Evolutionary conservation across 331 rosid genomes (phyloP).

Genomic region (Saraca asoca): DNA sequence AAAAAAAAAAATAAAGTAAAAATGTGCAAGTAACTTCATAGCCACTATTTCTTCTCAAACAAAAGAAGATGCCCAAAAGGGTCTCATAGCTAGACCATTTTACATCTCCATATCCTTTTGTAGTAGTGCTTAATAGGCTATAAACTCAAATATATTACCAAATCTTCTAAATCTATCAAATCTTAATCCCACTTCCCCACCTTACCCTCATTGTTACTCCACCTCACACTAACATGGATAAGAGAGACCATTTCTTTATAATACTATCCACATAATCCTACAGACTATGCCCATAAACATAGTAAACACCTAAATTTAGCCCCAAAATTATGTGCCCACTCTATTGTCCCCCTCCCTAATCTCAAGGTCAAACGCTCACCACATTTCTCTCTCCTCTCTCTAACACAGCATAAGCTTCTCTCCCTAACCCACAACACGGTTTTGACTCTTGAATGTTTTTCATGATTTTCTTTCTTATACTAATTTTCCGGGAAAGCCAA

Average conservation of each 20-base stretch:
- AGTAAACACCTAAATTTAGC: conserved; percentile 51
- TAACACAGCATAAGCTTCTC: conserved; percentile 18
- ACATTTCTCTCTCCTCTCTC: conserved; percentile 33
- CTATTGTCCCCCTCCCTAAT: conserved; percentile 23
- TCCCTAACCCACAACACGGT: conserved; percentile 49
- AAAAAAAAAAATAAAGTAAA: too few species aligned
- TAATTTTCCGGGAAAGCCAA: conserved; percentile 51
- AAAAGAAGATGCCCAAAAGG: too few species aligned
- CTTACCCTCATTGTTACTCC: too few species aligned
- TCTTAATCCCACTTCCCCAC: too few species aligned
- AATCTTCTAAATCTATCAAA: too few species aligned
- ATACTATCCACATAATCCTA: conserved; percentile 47
- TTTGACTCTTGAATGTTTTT: conserved; percentile 44
- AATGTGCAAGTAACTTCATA: too few species aligned
- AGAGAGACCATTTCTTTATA: not conserved
- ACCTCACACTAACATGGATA: too few species aligned
- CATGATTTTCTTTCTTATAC: conserved; percentile 19
- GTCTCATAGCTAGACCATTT: too few species aligned
- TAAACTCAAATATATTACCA: too few species aligned
- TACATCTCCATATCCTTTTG: too few species aligned
- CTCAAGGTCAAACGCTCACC: conserved; percentile 60
- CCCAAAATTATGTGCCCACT: conserved; percentile 5
- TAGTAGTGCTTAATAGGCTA: too few species aligned
- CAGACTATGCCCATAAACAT: conserved; percentile 45
- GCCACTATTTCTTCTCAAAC: too few species aligned